Evolutionary conservation across 148 eudicot genomes (phyloP).

Genomic region (Cornus florida): DNA sequence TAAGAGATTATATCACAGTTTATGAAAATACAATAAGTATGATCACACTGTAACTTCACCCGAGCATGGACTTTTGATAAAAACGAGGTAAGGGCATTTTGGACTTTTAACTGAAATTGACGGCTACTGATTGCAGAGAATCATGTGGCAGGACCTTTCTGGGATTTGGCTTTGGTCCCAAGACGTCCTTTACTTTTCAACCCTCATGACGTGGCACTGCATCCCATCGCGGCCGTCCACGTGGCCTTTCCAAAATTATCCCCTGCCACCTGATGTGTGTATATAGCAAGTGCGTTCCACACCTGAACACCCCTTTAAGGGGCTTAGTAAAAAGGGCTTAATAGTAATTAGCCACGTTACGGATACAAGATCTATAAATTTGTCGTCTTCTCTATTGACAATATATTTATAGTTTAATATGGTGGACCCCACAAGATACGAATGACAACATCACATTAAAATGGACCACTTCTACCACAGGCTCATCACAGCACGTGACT

Average conservation of each 20-base stretch:
- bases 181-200: neutral
- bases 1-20: too few relatives aligned
- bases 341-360: neutral
- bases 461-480: neutral
- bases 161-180: neutral
- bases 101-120: neutral
- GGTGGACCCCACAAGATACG: neutral
- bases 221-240: neutral
- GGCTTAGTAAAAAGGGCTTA: neutral
- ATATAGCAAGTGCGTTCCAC: neutral
- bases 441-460: neutral
- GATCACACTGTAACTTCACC: neutral
- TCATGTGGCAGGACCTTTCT: slow-evolving; percentile 1
- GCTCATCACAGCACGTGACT: neutral
- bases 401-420: too few relatives aligned
- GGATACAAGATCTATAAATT: neutral
- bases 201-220: neutral
- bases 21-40: too few relatives aligned
- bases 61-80: neutral
- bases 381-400: neutral
- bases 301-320: too few relatives aligned
- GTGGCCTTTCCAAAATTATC: neutral
- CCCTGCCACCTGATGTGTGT: neutral
- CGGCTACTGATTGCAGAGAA: slow-evolving; percentile 2
- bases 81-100: neutral